Evolutionary conservation across 805 yeast genomes (phyloP).

Genomic region (Suhomyces pyralidae): DNA sequence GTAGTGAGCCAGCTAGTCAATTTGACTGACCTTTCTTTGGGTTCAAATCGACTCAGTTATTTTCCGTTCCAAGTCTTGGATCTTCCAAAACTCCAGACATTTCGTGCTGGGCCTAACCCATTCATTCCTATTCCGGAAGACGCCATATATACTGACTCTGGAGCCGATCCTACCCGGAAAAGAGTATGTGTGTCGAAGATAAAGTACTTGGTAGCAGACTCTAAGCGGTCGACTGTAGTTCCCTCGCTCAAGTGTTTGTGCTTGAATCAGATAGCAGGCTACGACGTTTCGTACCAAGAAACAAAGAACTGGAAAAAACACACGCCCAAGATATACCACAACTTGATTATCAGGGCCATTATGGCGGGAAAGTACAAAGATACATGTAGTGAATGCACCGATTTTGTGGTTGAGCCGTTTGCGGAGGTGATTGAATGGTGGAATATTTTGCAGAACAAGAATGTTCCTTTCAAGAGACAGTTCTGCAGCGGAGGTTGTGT

Average conservation of each 20-base stretch:
- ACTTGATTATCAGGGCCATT: conserved; percentile 49
- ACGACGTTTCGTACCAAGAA: conserved; percentile 54
- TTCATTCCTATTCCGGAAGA: conserved; percentile 24
- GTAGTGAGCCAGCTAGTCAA: conserved; percentile 19
- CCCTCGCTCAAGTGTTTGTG: conserved; percentile 50
- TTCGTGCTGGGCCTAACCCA: conserved; percentile 59
- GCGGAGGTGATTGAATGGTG: conserved; percentile 68
- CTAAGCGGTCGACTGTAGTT: conserved; percentile 18
- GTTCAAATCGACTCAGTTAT: conserved; percentile 48
- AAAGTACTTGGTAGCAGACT: conserved; percentile 18
- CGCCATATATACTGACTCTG: conserved; percentile 14
- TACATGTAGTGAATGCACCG: conserved; percentile 50
- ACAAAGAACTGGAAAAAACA: conserved; percentile 50
- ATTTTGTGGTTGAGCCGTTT: conserved; percentile 49
- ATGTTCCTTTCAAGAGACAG: conserved; percentile 51
- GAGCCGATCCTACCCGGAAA: background rate
- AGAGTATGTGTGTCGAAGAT: conserved; percentile 25
- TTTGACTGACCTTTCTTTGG: conserved; percentile 51
- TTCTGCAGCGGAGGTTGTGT: conserved; percentile 56
- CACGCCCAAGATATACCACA: conserved; percentile 46
- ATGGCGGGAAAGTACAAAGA: conserved; percentile 50
- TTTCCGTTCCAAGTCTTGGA: conserved; percentile 54
- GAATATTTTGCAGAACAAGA: conserved; percentile 51
- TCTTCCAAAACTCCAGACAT: conserved; percentile 38
- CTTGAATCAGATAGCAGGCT: conserved; percentile 46